Evolutionary conservation across 352 stramenopile species (phyloP).

Genomic region (Phytophthora capsici): DNA sequence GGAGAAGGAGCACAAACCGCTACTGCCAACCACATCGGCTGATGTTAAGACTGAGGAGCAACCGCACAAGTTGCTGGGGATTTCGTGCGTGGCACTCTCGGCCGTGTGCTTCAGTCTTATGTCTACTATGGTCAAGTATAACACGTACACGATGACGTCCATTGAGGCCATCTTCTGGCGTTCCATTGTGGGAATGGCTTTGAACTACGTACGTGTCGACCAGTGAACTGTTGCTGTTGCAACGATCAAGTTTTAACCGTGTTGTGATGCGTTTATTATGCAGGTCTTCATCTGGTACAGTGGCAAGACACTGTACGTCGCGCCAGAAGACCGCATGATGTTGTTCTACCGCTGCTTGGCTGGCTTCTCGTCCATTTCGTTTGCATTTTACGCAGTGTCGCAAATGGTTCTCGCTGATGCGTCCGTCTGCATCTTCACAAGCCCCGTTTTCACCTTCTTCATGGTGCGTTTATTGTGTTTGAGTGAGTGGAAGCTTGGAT

Average conservation of each 20-base stretch:
- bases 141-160: conserved; percentile 77
- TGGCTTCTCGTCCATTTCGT: conserved; percentile 76
- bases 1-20: conserved; percentile 34
- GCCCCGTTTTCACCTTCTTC: conserved; percentile 75
- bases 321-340: conserved; percentile 54
- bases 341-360: conserved; percentile 71
- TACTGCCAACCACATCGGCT: conserved; percentile 36
- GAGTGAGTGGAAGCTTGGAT: conserved; percentile 1
- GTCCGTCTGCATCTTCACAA: conserved; percentile 80
- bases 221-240: not conserved
- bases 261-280: conserved; percentile 1
- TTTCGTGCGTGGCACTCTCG: conserved; percentile 72
- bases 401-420: conserved; percentile 83
- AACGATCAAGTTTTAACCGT: not conserved
- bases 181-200: conserved; percentile 52
- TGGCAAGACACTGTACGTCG: conserved; percentile 57
- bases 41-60: conserved; percentile 32
- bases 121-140: conserved; percentile 84
- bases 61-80: conserved; percentile 64
- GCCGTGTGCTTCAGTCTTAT: conserved; percentile 86
- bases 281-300: conserved; percentile 49
- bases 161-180: conserved; percentile 86
- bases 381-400: conserved; percentile 78
- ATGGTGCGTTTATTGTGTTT: conserved; percentile 43
- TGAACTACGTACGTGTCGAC: conserved; percentile 64